A percentile compares a stretch with the other conserved stretches of the same genome.
Evolutionary conservation across 352 stramenopile genomes (phyloP).

Genomic region (Phytophthora podocarpi): DNA sequence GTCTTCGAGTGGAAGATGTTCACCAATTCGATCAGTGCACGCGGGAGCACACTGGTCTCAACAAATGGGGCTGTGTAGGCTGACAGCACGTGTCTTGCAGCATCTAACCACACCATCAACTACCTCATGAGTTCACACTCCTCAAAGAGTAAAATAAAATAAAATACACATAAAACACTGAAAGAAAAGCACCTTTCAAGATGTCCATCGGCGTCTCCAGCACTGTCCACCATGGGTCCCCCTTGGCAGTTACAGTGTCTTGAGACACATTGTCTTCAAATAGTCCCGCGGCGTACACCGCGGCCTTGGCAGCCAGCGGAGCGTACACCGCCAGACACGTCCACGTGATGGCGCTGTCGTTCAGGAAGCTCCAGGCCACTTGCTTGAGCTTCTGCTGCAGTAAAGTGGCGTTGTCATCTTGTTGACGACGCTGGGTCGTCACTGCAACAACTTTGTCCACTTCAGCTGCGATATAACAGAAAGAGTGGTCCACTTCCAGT

Average conservation of each 20-base stretch:
- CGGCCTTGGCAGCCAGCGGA: slow-evolving; percentile 40
- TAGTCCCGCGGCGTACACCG: slow-evolving; percentile 50
- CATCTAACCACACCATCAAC: slow-evolving; percentile 20
- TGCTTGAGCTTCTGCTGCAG: slow-evolving; percentile 38
- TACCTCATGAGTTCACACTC: slow-evolving; percentile 19
- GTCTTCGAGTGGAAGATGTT: slow-evolving; percentile 28
- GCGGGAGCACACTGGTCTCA: slow-evolving; percentile 22
- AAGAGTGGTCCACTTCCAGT: slow-evolving; percentile 49
- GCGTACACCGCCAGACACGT: slow-evolving; percentile 49
- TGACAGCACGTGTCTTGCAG: slow-evolving; percentile 32
- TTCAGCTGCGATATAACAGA: slow-evolving; percentile 46
- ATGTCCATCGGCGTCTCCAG: slow-evolving; percentile 30
- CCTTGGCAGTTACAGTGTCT: slow-evolving; percentile 16
- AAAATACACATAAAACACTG: no score
- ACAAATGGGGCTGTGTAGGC: slow-evolving; percentile 34
- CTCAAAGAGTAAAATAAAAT: slow-evolving; percentile 1
- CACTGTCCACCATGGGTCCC: slow-evolving; percentile 40
- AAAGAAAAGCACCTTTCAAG: slow-evolving; percentile 41
- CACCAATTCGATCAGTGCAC: slow-evolving; percentile 26
- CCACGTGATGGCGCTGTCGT: slow-evolving; percentile 56
- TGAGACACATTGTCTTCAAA: slow-evolving; percentile 35
- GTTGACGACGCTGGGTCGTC: slow-evolving; percentile 11
- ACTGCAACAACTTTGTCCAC: slow-evolving; percentile 43
- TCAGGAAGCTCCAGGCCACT: slow-evolving; percentile 58
- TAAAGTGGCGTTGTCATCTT: no score